phyloP scores from a whole-genome alignment of 345 rosid genomes.

The Brassica cretica region DNA sequence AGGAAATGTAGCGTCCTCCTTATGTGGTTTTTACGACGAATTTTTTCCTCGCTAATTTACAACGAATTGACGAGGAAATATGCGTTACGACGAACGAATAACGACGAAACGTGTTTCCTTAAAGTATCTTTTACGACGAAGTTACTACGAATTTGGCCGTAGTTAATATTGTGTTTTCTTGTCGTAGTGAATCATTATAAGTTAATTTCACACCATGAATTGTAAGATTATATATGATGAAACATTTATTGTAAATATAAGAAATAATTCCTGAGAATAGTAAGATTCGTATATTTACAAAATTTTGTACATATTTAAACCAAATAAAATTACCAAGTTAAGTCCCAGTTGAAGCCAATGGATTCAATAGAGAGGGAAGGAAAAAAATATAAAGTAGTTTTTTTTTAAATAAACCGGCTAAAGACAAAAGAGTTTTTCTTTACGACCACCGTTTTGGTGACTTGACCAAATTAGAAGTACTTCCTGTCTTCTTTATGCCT shows the following conservation, averaged over 20 bases:
- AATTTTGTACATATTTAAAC: background rate
- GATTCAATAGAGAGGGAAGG: background rate
- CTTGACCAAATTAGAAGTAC: conserved; percentile 35
- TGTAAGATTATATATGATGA: background rate
- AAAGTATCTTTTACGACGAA: too few relatives aligned
- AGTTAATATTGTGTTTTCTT: too few relatives aligned
- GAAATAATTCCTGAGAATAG: background rate
- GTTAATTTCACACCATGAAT: background rate
- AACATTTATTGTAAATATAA: background rate
- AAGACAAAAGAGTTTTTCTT: background rate
- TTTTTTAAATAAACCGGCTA: background rate
- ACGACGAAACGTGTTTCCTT: too few relatives aligned
- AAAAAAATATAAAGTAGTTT: background rate
- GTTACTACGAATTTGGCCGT: too few relatives aligned
- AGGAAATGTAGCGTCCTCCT: too few relatives aligned
- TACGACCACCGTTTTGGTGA: conserved; percentile 37
- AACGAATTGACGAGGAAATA: too few relatives aligned
- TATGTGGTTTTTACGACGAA: too few relatives aligned
- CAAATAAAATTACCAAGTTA: conserved; percentile 25
- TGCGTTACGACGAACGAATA: too few relatives aligned
- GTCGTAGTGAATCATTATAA: background rate
- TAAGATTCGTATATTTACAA: conserved; percentile 24
- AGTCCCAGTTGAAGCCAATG: conserved; percentile 1
- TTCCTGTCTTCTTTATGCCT: conserved; percentile 40
- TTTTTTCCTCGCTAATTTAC: too few relatives aligned